Evolutionary conservation across 768 basidiomycete species (phyloP), one percentile per base, ranked within the genome.

Genomic region (Neoboletus magnificus): DNA sequence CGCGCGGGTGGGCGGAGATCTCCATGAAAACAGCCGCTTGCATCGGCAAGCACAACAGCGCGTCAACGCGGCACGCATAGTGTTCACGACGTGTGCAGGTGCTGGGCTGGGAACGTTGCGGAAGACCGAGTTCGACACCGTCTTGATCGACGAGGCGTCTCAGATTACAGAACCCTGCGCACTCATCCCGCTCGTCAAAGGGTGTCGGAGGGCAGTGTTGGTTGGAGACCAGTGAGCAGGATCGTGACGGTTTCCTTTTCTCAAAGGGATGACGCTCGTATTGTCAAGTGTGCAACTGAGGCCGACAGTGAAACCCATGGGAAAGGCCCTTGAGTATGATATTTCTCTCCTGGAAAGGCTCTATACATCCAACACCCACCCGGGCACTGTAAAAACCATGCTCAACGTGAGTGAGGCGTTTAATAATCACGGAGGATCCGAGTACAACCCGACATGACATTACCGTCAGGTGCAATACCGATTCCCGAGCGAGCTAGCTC

Each of bases 101-200:
- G 81, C 84, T 35, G 84, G 84, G 4, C 68, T 86, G 10, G 84
- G 84, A 7, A 77, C 82, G 15, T 58, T 86, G 32, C 74, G 81
- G 45, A 80, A 83, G 61, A 42, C 73, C 18, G 72, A 83, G 52
- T 87, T 86, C 60, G 81, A 81, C 39, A 79, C 82, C 22, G 83
- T 81, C 0, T 70, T 87, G 43, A 84, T 87, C 40, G 86, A 88
- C 62, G 85, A 87, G 60, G 86, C 85, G 0, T 87, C 85, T 0
- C 86, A 87, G 63, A 80, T 87, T 10, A 86, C 84, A 0, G 86
- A 88, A 58, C 82, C 85, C 3, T 78, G 77, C 48, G 79, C 85
- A 0, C 72, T 87, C 35, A 86, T 87, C 32, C 85, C 86, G 1
- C 72, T 88, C 4, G 83, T 86, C 11, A 87, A 87, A 63, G 85